Evolutionary conservation across 768 basidiomycete genomes (phyloP), one percentile per base, ranked within the genome.

Genomic region (Amyloporia xantha): DNA sequence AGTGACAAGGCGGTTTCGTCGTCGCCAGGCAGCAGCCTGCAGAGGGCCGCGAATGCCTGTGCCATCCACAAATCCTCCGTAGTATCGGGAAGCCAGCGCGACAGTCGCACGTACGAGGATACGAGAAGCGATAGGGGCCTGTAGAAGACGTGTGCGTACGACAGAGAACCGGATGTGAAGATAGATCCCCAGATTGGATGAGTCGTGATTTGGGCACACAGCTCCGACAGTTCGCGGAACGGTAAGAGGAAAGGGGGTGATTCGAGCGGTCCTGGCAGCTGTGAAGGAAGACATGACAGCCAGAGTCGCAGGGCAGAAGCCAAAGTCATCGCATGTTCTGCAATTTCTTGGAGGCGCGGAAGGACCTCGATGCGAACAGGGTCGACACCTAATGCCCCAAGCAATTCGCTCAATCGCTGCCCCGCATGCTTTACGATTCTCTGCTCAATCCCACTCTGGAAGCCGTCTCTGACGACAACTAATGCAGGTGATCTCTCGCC

Each of bases 11-110:
- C 83, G 28, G 67, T 59, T 1, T 76, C 76, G 60, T 94, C 92
- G 54, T 94, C 86, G 11, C 91, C 91, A 0, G 85, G 86, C 11
- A 81, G 68, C 20, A 84, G 68, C 27, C 74, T 67, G 12, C 66
- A 55, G 1, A 87, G 55, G 40, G 86, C 73, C 0, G 76, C 66
- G 27, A 84, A 73, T 2, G 80, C 78, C 53, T 86, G 84, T 0
- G 80, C 78, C 33, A 84, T 67, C 86, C 86, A 88, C 17, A 82
- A 59, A 47, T 79, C 73, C 24, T 72, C 66, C 3, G 76, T 66
- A n/a, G 74, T 74, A 19, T 66, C 74, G 4, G 86, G 83, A 11
- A 81, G 69, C 11, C 70, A 62, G 23, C 73, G 70, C 2, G 81
- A 86, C n/a, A 88, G 65, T 2, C 67, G 68, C 40, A 89, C 75